phyloP scores from a whole-genome alignment of 2,329 filamentous ascomycete genomes.

The Lachnellula suecica region DNA sequence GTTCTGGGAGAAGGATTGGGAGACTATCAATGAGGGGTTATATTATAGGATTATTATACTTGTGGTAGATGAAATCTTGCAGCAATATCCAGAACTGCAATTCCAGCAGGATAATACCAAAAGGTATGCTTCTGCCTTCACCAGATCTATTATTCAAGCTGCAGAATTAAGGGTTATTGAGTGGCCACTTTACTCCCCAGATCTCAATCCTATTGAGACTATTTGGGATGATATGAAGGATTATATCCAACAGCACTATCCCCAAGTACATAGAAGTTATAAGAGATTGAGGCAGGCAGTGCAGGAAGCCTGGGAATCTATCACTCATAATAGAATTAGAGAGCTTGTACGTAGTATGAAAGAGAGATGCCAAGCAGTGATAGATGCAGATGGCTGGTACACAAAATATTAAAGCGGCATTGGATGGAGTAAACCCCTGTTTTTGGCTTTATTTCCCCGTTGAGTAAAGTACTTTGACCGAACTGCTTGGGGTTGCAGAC shows the following conservation, averaged over 20 bases:
- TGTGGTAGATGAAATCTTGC: conserved; percentile 10
- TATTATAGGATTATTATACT: conserved; percentile 14
- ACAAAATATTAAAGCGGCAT: not conserved
- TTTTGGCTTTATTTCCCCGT: not conserved
- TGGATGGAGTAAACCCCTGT: not conserved
- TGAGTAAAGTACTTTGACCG: not conserved
- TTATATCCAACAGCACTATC: conserved; percentile 18
- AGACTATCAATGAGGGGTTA: conserved; percentile 12
- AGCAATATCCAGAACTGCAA: conserved; percentile 7
- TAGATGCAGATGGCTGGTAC: not conserved
- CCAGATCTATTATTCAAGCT: conserved; percentile 8
- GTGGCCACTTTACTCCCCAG: conserved; percentile 16
- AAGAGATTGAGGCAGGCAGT: conserved; percentile 10
- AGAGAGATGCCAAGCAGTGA: not conserved
- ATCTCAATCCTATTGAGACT: conserved; percentile 20
- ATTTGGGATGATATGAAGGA: conserved; percentile 21
- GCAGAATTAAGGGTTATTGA: conserved; percentile 9
- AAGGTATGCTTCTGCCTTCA: conserved; percentile 8
- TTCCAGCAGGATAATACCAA: conserved; percentile 17
- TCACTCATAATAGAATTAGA: too few species aligned
- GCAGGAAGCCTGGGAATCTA: conserved; percentile 17
- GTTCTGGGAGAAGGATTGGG: conserved; percentile 17
- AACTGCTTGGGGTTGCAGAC: too few species aligned
- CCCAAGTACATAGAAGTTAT: conserved; percentile 13
- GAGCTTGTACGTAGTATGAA: not conserved